Conservation (phyloP, 495 filamentous ascomycete species). For the Podospora tetraspora region DNA sequence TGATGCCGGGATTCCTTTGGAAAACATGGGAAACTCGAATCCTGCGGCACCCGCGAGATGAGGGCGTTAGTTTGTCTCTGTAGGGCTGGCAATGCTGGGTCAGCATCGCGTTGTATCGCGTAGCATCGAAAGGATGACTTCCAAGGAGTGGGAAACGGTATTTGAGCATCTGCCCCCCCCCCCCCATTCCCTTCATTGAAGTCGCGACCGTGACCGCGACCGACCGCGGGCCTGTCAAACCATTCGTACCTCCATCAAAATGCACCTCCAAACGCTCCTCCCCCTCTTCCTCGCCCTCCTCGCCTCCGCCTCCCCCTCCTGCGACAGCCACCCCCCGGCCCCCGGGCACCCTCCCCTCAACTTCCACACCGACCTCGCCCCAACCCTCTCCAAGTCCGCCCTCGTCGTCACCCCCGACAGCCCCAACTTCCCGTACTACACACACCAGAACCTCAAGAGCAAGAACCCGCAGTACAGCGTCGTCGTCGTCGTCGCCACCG, state of each 20-base stretch:
- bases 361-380: not conserved
- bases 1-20: not conserved
- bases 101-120: not conserved
- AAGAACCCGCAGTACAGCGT: conserved; percentile 1
- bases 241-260: no score
- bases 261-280: not conserved
- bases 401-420: conserved; percentile 4
- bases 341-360: not conserved
- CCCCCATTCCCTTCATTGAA: no score
- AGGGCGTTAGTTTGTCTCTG: not conserved
- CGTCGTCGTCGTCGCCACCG: conserved; percentile 43
- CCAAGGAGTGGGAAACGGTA: not conserved
- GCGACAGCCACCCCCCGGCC: not conserved
- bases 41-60: not conserved
- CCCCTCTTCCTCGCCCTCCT: not conserved
- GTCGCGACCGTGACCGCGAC: not conserved
- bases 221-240: no score
- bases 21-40: not conserved
- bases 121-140: not conserved
- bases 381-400: conserved; percentile 2
- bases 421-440: conserved; percentile 6
- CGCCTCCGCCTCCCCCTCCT: not conserved
- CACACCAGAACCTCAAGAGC: conserved; percentile 5
- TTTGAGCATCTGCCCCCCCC: not conserved
- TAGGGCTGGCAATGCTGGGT: not conserved